Conservation (phyloP, 208 protist species). For the Leishmania amazonensis region DNA sequence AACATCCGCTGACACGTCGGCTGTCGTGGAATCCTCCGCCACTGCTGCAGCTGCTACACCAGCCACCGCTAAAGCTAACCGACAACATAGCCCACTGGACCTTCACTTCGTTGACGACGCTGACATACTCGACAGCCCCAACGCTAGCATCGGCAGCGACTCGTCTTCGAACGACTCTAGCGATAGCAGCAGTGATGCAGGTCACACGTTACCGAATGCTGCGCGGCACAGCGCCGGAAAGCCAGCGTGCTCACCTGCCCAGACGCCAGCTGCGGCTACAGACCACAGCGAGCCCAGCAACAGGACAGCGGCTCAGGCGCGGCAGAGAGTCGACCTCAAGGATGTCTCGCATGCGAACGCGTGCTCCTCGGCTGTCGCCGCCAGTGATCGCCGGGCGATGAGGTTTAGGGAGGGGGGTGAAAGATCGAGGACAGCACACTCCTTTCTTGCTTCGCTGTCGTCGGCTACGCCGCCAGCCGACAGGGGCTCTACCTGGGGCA, state of each 20-base stretch:
- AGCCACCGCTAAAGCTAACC: not conserved
- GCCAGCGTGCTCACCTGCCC: not conserved
- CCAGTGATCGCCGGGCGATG: not conserved
- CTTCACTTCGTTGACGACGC: constrained; percentile 17
- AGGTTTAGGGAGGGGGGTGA: constrained; percentile 7
- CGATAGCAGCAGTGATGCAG: not conserved
- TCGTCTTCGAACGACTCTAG: constrained; percentile 15
- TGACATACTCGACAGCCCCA: constrained; percentile 34
- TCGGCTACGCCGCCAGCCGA: not conserved
- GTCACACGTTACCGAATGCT: constrained; percentile 9
- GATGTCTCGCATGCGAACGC: not conserved
- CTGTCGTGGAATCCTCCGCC: not conserved
- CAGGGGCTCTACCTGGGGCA: not conserved
- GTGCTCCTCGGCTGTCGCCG: not conserved
- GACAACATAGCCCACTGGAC: not conserved
- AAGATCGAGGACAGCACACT: not conserved
- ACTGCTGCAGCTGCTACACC: not conserved
- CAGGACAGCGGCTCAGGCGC: constrained; percentile 5
- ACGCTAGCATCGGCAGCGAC: constrained; percentile 26
- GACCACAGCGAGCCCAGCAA: not conserved
- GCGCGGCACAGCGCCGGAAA: constrained; percentile 10
- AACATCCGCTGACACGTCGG: not conserved
- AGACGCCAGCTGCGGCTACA: not conserved
- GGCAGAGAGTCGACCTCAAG: constrained; percentile 42
- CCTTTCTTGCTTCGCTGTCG: not conserved